Percentiles rank a stretch among this genome's conserved stretches.
These are phyloP conservation scores for Crithidia bombi DNA, from an alignment of 208 protist genomes.

Conservation along the genomic window DNA sequence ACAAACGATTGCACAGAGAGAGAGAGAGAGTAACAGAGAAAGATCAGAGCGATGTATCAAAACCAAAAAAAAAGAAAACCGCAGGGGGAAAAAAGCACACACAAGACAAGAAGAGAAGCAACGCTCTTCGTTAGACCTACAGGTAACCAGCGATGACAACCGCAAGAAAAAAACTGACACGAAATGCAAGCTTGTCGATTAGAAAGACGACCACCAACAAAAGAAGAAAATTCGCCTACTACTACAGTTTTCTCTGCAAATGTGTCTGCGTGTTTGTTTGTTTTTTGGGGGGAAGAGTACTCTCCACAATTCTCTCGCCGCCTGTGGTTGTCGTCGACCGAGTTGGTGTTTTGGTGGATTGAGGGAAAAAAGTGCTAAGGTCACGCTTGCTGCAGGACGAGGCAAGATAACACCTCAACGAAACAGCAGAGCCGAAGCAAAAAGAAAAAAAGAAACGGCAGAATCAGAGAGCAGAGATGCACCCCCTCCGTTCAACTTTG, in stretches of 20 bases:
- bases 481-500: no score
- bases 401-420: no score
- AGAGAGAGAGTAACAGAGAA: slow-evolving; percentile 12
- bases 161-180: neutral
- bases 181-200: no score
- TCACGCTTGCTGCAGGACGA: no score
- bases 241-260: neutral
- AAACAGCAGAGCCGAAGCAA: neutral
- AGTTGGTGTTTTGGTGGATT: no score
- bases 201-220: neutral
- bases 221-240: neutral
- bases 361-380: no score
- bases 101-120: neutral
- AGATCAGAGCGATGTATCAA: neutral
- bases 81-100: neutral
- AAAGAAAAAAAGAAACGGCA: neutral
- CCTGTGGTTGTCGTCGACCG: no score
- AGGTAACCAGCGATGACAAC: neutral
- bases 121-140: no score
- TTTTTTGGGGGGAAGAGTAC: neutral
- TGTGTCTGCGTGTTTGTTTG: neutral
- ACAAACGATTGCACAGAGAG: neutral
- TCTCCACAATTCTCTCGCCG: no score
- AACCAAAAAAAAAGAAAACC: neutral
- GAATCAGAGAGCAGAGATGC: no score